These are phyloP conservation scores for Monilinia fructigena DNA, from an alignment of 2,329 filamentous ascomycete species.

Conservation along the genomic window DNA sequence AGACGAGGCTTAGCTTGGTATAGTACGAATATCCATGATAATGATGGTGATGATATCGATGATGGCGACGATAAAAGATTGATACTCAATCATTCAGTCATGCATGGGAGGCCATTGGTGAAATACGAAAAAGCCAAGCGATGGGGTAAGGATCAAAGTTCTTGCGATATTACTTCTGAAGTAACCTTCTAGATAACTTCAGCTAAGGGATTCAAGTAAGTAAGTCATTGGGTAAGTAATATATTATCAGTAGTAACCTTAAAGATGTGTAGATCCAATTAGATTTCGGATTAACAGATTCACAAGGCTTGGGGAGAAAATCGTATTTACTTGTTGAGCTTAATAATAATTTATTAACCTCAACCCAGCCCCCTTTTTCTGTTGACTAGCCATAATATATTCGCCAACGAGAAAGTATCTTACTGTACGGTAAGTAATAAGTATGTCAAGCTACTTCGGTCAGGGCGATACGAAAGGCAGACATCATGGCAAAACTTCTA, in stretches of 20 bases:
- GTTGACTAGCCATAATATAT: neutral
- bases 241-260: no score
- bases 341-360: neutral
- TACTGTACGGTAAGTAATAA: neutral
- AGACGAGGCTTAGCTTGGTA: neutral
- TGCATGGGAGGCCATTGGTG: conserved; percentile 1
- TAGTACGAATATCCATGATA: neutral
- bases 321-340: neutral
- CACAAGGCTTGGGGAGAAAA: neutral
- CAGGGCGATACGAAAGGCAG: conserved; percentile 2
- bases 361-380: conserved; percentile 14
- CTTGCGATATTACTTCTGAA: conserved; percentile 13
- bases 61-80: conserved; percentile 1
- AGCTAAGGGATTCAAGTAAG: no score
- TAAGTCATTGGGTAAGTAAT: no score
- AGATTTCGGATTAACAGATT: neutral
- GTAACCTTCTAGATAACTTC: neutral
- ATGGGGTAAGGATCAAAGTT: conserved; percentile 5
- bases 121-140: conserved; percentile 11
- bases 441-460: neutral
- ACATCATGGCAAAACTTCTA: neutral
- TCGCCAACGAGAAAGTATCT: conserved; percentile 3
- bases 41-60: neutral
- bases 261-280: conserved; percentile 1
- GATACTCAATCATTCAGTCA: neutral